These are phyloP conservation scores for Pseudogymnoascus sp. DNA, from an alignment of 2,329 filamentous ascomycete species.

Conservation along the genomic window DNA sequence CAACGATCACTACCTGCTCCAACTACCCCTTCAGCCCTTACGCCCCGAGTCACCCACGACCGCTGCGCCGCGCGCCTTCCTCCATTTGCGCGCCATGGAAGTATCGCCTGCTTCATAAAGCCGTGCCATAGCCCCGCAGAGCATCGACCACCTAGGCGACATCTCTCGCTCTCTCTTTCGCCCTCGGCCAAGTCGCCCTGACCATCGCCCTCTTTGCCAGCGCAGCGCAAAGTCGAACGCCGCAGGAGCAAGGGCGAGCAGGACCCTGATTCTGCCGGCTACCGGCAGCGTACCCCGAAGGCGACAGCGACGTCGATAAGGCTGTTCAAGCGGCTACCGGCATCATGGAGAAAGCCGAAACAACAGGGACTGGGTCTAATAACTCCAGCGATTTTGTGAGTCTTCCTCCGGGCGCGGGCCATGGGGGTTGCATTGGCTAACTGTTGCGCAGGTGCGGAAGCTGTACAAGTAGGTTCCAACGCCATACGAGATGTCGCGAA, in stretches of 20 bases:
- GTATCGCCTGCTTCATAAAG: slow-evolving; percentile 5
- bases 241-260: neutral
- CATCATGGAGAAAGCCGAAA: slow-evolving; percentile 27
- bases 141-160: slow-evolving; percentile 4
- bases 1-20: neutral
- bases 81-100: slow-evolving; percentile 2
- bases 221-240: neutral
- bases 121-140: slow-evolving; percentile 5
- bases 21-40: neutral
- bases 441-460: slow-evolving; percentile 70
- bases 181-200: slow-evolving; percentile 3
- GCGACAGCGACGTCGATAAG: neutral
- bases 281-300: neutral
- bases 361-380: slow-evolving; percentile 41
- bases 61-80: neutral
- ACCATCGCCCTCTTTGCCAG: neutral
- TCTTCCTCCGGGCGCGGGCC: slow-evolving; percentile 25
- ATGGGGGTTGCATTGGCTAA: slow-evolving; percentile 16
- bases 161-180: neutral
- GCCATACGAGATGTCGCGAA: slow-evolving; percentile 6
- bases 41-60: neutral
- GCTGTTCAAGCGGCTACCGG: slow-evolving; percentile 1
- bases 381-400: slow-evolving; percentile 95
- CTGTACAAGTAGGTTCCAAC: slow-evolving; percentile 73
- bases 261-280: slow-evolving; percentile 5